These are phyloP conservation scores for Lophiostoma macrostomum DNA, from an alignment of 495 filamentous ascomycete genomes.

Conservation along the genomic window DNA sequence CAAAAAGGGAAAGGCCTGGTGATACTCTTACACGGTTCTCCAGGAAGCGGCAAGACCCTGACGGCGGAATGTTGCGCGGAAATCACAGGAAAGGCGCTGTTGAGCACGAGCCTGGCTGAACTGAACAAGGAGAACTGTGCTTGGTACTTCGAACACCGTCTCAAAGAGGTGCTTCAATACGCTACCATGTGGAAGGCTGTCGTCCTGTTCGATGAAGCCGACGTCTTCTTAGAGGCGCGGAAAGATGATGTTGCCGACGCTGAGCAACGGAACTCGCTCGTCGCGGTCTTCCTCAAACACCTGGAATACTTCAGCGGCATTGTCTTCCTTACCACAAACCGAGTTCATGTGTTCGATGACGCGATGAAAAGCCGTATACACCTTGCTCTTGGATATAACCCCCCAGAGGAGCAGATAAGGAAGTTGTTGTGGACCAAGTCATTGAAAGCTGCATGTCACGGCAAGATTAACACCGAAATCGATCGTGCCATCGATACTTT, in stretches of 20 bases:
- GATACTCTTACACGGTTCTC: constrained; percentile 27
- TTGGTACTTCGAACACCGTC: constrained; percentile 10
- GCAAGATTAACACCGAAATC: constrained; percentile 15
- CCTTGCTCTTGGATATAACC: constrained; percentile 41
- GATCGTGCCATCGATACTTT: constrained; percentile 17
- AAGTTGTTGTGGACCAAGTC: constrained; percentile 17
- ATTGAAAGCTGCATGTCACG: background rate
- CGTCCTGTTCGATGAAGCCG: constrained; percentile 39
- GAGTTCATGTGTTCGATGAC: constrained; percentile 28
- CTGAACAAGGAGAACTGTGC: constrained; percentile 18
- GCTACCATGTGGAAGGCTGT: constrained; percentile 38
- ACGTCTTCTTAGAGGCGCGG: constrained; percentile 35
- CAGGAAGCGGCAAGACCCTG: constrained; percentile 31
- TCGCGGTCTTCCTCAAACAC: constrained; percentile 31
- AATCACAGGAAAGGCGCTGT: constrained; percentile 8
- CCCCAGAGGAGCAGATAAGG: constrained; percentile 15
- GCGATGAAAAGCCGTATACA: constrained; percentile 39
- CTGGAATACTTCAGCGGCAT: constrained; percentile 34
- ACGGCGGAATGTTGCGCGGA: constrained; percentile 25
- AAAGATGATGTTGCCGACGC: constrained; percentile 12
- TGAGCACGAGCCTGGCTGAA: constrained; percentile 24
- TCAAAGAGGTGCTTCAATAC: constrained; percentile 14
- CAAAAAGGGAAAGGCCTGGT: constrained; percentile 34
- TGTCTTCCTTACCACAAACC: constrained; percentile 31
- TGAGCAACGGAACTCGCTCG: constrained; percentile 24